phyloP scores from a whole-genome alignment of 1,139 yeast species.

The Lodderomyces pseudojiufengensis region DNA sequence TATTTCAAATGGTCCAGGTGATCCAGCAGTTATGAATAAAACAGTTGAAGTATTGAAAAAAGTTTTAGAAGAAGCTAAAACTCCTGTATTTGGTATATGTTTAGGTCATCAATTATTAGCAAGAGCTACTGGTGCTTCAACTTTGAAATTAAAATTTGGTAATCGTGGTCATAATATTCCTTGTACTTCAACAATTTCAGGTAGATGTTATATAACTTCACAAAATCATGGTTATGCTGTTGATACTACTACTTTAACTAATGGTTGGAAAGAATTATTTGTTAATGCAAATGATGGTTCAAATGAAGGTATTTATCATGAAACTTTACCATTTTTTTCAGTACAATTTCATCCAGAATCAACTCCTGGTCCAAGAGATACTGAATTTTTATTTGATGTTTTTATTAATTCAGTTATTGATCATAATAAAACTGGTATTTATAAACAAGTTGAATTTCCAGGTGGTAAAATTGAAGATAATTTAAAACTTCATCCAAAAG shows the following conservation, averaged over 20 bases:
- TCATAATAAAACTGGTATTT: slow-evolving; percentile 47
- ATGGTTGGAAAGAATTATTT: slow-evolving; percentile 91
- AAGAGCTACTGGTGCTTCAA: slow-evolving; percentile 91
- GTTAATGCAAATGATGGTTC: slow-evolving; percentile 97
- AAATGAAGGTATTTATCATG: slow-evolving; percentile 96
- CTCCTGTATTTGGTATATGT: slow-evolving; percentile 96
- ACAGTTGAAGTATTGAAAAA: slow-evolving; percentile 57
- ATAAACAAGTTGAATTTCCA: slow-evolving; percentile 82
- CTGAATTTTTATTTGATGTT: slow-evolving; percentile 94
- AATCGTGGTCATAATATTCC: slow-evolving; percentile 99
- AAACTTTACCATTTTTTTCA: slow-evolving; percentile 87
- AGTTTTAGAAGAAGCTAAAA: slow-evolving; percentile 58
- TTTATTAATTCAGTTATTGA: slow-evolving; percentile 81
- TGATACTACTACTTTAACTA: slow-evolving; percentile 66
- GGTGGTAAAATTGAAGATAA: slow-evolving; percentile 40
- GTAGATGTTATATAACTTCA: slow-evolving; percentile 97
- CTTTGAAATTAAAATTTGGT: slow-evolving; percentile 93
- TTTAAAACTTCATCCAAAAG: slow-evolving; percentile 41
- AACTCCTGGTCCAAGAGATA: slow-evolving; percentile 98
- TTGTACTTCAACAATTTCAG: slow-evolving; percentile 87
- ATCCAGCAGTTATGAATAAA: slow-evolving; percentile 79
- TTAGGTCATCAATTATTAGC: slow-evolving; percentile 97
- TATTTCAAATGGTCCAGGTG: slow-evolving; percentile 99
- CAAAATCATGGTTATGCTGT: slow-evolving; percentile 99
- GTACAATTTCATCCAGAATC: slow-evolving; percentile 99